Base-by-base conservation (phyloP, 2,329 filamentous ascomycete species). In the Stromatinia cepivora region DNA sequence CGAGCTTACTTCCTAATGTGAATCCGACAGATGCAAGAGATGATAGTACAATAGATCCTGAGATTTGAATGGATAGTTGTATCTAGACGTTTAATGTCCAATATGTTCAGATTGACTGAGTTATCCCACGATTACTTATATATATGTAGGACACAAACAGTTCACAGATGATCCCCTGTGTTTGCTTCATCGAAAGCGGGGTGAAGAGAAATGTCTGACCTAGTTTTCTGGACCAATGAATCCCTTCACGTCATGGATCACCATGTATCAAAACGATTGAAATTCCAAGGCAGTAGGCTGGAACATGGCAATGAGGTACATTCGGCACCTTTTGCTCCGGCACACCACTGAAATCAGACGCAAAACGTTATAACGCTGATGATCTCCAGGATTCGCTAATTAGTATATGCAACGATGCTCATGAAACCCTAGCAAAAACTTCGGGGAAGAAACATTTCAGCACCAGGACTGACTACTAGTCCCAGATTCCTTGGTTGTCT, bases 181-280 rank as follows among this genome's bases (percentile, higher is more conserved):
- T 63, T 36, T 50, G 45, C 59, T 63, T 50, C 36, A 11, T 13
- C 39, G 56, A 25, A 59, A 59, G 56, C 56, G 45, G 59, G 45
- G 28, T 25, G 10, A 31, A 25, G 17, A 15, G 22, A 31, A 25
- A 50, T 62, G 28, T 62, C 45, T 62, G 22, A 36, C 46, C 31
- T 13, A 22, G 45, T 31, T 13, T 50, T 36, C 13, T 34, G 45
- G 31, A 48, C 42, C 17, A 34, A 62, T 48, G 20, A 48, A 15
- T 7, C 7, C 28, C 20, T 34, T 62, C 58, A 15, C 17, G 34
- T 50, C 45, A 63, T 50, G 28, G 59, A 63, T 39, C 22, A 39
- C 28, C 22, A 50, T 62, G 45, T 36, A 34, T 50, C 45, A 34
- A 48, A n/a, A 28, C 2, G 48, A 59, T 59, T 17, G 5, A 46